These are phyloP conservation scores for Cyberlindnera petersonii DNA, from an alignment of 805 yeast species.

Conservation along the genomic window DNA sequence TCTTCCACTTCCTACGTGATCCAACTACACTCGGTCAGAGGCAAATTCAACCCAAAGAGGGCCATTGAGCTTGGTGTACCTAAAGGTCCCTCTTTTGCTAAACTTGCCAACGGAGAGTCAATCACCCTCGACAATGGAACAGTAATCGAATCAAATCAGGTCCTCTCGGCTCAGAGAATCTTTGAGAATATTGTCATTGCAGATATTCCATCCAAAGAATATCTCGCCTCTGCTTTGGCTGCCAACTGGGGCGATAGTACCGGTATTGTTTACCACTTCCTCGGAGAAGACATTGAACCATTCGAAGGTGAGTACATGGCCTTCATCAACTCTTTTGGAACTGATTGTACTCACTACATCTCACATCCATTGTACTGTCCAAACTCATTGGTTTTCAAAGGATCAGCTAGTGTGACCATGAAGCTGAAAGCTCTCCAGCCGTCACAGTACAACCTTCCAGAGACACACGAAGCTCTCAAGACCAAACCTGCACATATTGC, in stretches of 20 bases:
- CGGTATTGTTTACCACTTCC: slow-evolving; percentile 66
- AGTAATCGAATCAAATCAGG: slow-evolving; percentile 62
- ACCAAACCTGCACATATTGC: slow-evolving; percentile 28
- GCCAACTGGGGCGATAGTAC: slow-evolving; percentile 33
- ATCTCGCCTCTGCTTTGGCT: slow-evolving; percentile 35
- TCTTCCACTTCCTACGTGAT: slow-evolving; percentile 64
- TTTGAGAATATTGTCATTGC: slow-evolving; percentile 62
- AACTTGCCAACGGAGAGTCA: slow-evolving; percentile 55
- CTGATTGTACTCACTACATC: slow-evolving; percentile 53
- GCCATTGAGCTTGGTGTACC: slow-evolving; percentile 71
- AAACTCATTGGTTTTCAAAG: slow-evolving; percentile 54
- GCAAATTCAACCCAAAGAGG: slow-evolving; percentile 63
- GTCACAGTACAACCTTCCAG: slow-evolving; percentile 37
- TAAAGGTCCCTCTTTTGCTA: slow-evolving; percentile 54
- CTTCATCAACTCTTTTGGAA: slow-evolving; percentile 55
- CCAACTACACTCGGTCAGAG: slow-evolving; percentile 63
- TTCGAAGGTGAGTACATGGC: slow-evolving; percentile 38
- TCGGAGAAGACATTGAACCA: slow-evolving; percentile 60
- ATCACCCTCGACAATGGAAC: slow-evolving; percentile 59
- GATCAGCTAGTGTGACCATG: slow-evolving; percentile 49
- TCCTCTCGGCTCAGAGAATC: slow-evolving; percentile 55
- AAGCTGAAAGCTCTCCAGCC: slow-evolving; percentile 54
- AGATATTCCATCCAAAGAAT: slow-evolving; percentile 62
- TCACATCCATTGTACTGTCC: slow-evolving; percentile 69
- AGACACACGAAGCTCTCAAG: slow-evolving; percentile 28